Base-by-base conservation (phyloP, 106 monocot species). In the Dendrobium catenatum region DNA sequence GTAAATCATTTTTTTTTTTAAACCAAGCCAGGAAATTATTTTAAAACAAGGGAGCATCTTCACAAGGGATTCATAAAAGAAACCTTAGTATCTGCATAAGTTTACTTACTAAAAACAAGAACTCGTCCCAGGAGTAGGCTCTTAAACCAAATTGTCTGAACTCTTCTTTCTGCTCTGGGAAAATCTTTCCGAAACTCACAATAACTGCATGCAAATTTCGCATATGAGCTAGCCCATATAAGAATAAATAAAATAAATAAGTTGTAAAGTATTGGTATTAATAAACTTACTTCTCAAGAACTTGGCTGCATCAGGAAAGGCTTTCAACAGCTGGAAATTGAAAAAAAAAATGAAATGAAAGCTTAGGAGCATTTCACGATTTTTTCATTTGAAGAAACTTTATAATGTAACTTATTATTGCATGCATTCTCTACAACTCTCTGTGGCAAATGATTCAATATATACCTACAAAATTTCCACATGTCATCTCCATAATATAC, bases 111-210 rank as follows among this genome's bases (percentile, higher is more conserved):
- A 91, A 79, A 41, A 82, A 78, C 79, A 93, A 83, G 82, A 96
- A 93, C 42, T 93, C 93, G 55, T 89, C 85, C 96, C 96, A 96
- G 55, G 91, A 84, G 74, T 91, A 90, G 80, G 91, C 84, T 19
- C 77, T 61, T 81, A 96, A 74, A 79, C 88, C 93, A 87, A 86
- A 89, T 44, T 93, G 88, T 58, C 90, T 84, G 85, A 87, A 85
- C 42, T 84, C 91, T 78, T 87, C 81, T 82, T 75, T 91, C 78
- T 93, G 93, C 24, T 88, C 88, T 66, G 81, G 61, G n/a, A 82
- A 73, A 59, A 96, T 86, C 19, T 84, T 89, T 22, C 96, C 96
- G 82, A 96, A 96, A 87, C 96, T 91, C 16, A 96, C 96, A 83
- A 96, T 49, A 75, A 88, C 96, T 96, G 86, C 27, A 70, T 3